A percentile compares a stretch with the other conserved stretches of the same genome.
Evolutionary conservation across 2,329 filamentous ascomycete genomes (phyloP).

Genomic region (Daldinia sp.): DNA sequence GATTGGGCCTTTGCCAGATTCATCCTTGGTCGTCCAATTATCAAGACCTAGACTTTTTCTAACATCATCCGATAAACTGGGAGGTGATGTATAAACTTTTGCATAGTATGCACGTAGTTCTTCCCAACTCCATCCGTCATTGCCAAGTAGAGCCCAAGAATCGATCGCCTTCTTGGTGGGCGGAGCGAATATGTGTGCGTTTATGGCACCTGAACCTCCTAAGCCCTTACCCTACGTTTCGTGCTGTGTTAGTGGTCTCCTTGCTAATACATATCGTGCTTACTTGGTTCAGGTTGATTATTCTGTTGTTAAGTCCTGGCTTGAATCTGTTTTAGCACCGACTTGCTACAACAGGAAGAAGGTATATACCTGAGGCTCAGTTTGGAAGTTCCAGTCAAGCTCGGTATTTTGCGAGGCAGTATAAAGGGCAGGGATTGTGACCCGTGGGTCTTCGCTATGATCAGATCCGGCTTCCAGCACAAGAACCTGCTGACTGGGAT

Average conservation of each 20-base stretch:
- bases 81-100: neutral
- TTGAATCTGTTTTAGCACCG: neutral
- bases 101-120: neutral
- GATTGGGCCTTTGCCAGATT: neutral
- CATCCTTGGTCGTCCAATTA: neutral
- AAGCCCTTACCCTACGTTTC: neutral
- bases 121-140: neutral
- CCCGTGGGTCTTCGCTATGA: constrained; percentile 6
- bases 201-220: neutral
- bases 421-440: constrained; percentile 3
- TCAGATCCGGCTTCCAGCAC: constrained; percentile 19
- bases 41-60: neutral
- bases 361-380: neutral
- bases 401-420: neutral
- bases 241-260: too few relatives aligned
- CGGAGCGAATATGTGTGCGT: neutral
- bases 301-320: neutral
- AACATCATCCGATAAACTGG: neutral
- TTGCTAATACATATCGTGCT: neutral
- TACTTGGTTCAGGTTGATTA: neutral
- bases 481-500: constrained; percentile 7
- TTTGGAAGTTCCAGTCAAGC: neutral
- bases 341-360: neutral
- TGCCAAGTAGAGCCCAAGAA: neutral
- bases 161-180: neutral